These are phyloP conservation scores for Penicillium odoratum DNA, from an alignment of 495 filamentous ascomycete species.

Conservation along the genomic window DNA sequence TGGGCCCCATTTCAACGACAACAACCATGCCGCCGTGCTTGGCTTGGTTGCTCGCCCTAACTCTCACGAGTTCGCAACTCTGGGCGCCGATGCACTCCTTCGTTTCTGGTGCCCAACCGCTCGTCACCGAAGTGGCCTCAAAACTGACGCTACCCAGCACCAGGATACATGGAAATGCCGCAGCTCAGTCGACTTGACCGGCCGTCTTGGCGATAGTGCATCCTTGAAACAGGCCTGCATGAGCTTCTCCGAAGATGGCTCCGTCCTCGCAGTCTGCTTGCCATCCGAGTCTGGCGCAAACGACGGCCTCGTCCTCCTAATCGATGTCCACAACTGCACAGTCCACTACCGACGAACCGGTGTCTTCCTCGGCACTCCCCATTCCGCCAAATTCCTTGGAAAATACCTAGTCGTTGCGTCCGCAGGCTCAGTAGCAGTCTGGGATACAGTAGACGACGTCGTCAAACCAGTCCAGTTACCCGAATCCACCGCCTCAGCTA, in stretches of 20 bases:
- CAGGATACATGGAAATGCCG: slow-evolving; percentile 74
- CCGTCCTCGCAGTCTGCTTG: slow-evolving; percentile 67
- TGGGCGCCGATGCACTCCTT: slow-evolving; percentile 76
- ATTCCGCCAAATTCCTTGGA: slow-evolving; percentile 36
- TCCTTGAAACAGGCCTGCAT: slow-evolving; percentile 40
- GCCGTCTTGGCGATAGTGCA: slow-evolving; percentile 36
- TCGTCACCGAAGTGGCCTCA: slow-evolving; percentile 61
- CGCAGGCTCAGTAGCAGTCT: slow-evolving; percentile 36
- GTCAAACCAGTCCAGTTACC: slow-evolving; percentile 30
- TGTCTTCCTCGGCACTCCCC: slow-evolving; percentile 31
- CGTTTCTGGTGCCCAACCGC: slow-evolving; percentile 74
- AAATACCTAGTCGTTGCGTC: slow-evolving; percentile 39
- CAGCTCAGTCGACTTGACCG: slow-evolving; percentile 53
- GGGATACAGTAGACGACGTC: slow-evolving; percentile 46
- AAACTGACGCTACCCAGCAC: slow-evolving; percentile 51
- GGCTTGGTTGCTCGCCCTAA: slow-evolving; percentile 68
- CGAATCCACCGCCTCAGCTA: slow-evolving; percentile 9
- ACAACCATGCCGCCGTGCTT: slow-evolving; percentile 60
- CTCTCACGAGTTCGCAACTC: slow-evolving; percentile 70
- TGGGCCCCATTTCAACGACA: slow-evolving; percentile 64
- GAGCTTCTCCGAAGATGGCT: slow-evolving; percentile 83
- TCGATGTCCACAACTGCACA: slow-evolving; percentile 35
- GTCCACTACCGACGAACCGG: slow-evolving; percentile 37
- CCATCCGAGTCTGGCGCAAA: slow-evolving; percentile 25
- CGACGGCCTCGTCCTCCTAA: slow-evolving; percentile 33